phyloP scores from a whole-genome alignment of 768 basidiomycete species.

The Lactarius deliciosus region DNA sequence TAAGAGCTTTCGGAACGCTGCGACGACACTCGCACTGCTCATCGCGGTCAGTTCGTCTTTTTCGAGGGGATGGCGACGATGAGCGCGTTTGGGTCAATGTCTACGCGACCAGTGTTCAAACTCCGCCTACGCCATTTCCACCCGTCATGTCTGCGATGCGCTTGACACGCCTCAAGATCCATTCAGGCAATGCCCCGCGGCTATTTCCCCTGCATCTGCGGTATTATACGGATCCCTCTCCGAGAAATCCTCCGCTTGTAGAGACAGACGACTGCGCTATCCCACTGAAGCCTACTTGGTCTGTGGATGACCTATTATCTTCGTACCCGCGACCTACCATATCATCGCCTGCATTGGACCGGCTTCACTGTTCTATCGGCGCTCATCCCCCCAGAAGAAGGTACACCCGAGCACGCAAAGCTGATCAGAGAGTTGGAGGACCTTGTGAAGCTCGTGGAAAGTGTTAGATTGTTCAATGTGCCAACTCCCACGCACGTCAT shows the following conservation, averaged over 20 bases:
- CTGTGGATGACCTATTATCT: slow-evolving; percentile 70
- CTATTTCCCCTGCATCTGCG: slow-evolving; percentile 8
- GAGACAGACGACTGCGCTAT: slow-evolving; percentile 59
- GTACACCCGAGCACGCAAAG: slow-evolving; percentile 49
- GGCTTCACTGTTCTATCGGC: slow-evolving; percentile 73
- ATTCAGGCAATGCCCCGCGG: background rate
- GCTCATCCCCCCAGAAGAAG: slow-evolving; percentile 60
- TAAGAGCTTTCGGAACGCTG: slow-evolving; percentile 54
- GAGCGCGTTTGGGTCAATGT: background rate
- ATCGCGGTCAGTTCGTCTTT: slow-evolving; percentile 21
- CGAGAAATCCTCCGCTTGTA: slow-evolving; percentile 8
- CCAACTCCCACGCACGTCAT: slow-evolving; percentile 25
- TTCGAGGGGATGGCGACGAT: background rate
- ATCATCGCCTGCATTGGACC: slow-evolving; percentile 54
- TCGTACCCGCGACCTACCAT: slow-evolving; percentile 73
- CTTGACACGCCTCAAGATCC: slow-evolving; percentile 8
- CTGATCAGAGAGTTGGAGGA: slow-evolving; percentile 65
- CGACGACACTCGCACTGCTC: slow-evolving; percentile 29
- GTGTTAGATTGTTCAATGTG: slow-evolving; percentile 62
- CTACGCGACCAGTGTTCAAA: slow-evolving; percentile 10
- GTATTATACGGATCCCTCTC: background rate
- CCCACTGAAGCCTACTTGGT: slow-evolving; percentile 73
- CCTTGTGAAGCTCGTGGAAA: slow-evolving; percentile 75
- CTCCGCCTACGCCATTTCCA: slow-evolving; percentile 12
- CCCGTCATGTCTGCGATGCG: slow-evolving; percentile 9